phyloP scores from a whole-genome alignment of 208 protist genomes.

The Histomonas meleagridis region DNA sequence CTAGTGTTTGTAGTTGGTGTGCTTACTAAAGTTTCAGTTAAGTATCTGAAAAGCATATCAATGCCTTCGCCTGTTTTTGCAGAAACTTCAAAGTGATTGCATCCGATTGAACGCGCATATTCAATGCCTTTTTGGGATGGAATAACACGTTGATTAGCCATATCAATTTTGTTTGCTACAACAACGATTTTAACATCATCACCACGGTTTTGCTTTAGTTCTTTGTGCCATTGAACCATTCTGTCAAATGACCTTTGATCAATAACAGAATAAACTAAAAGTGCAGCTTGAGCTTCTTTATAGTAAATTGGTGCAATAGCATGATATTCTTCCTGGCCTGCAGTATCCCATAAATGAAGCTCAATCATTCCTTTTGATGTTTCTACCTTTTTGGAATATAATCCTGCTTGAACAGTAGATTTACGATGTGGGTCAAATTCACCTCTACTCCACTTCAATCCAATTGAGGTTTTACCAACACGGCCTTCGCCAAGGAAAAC shows the following conservation, averaged over 20 bases:
- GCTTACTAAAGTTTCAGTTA: not conserved
- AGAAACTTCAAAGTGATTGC: constrained; percentile 10
- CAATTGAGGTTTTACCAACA: constrained; percentile 31
- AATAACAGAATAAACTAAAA: not conserved
- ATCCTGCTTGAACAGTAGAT: not conserved
- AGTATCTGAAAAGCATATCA: constrained; percentile 22
- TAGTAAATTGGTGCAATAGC: constrained; percentile 18
- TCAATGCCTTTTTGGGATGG: not conserved
- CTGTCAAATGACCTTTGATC: not conserved
- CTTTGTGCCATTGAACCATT: constrained; percentile 5
- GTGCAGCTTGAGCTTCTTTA: constrained; percentile 17
- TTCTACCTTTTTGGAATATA: not conserved
- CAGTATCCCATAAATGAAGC: constrained; percentile 11
- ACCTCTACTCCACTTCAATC: not conserved
- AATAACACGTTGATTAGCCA: not conserved
- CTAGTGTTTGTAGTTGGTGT: not conserved
- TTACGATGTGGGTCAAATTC: not conserved
- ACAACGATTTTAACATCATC: not conserved
- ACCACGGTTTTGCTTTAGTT: not conserved
- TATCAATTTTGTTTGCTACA: constrained; percentile 24
- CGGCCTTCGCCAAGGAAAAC: constrained; percentile 24
- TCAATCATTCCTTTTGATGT: not conserved
- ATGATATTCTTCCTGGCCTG: constrained; percentile 27
- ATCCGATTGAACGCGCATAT: not conserved
- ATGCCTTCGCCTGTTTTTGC: constrained; percentile 34